Conservation (phyloP, 306 rosid genomes). For the Astragalus membranaceus region DNA sequence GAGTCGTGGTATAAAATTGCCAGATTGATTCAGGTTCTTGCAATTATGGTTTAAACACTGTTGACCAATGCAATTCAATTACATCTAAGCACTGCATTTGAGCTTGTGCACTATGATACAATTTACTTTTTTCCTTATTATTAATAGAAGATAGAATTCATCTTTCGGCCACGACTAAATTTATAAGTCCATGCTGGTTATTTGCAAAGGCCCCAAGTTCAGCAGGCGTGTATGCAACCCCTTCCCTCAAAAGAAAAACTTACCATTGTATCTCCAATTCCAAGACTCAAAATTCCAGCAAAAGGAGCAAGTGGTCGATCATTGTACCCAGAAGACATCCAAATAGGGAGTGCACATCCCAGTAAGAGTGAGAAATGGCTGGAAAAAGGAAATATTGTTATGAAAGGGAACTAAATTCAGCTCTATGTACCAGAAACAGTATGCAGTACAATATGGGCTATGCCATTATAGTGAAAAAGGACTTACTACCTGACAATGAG, state of each 20-base stretch:
- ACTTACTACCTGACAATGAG: conserved; percentile 73
- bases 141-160: background rate
- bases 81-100: background rate
- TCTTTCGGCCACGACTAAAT: background rate
- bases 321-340: conserved; percentile 85
- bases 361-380: conserved; percentile 87
- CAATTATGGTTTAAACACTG: background rate
- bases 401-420: conserved; percentile 10
- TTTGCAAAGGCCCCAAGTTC: background rate
- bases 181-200: background rate
- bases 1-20: background rate
- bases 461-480: background rate
- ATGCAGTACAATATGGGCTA: background rate
- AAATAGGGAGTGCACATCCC: conserved; percentile 94
- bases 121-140: background rate
- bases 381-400: conserved; percentile 22
- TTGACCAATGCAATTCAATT: background rate
- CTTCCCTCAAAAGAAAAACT: background rate
- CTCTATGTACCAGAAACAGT: conserved; percentile 14
- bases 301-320: conserved; percentile 92
- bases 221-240: background rate
- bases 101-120: background rate
- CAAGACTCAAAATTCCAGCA: conserved; percentile 90
- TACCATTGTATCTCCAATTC: conserved; percentile 98
- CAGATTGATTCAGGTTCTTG: conserved; percentile 1